Base-by-base conservation (phyloP, 345 rosid species). In the Aegle marmelos region DNA sequence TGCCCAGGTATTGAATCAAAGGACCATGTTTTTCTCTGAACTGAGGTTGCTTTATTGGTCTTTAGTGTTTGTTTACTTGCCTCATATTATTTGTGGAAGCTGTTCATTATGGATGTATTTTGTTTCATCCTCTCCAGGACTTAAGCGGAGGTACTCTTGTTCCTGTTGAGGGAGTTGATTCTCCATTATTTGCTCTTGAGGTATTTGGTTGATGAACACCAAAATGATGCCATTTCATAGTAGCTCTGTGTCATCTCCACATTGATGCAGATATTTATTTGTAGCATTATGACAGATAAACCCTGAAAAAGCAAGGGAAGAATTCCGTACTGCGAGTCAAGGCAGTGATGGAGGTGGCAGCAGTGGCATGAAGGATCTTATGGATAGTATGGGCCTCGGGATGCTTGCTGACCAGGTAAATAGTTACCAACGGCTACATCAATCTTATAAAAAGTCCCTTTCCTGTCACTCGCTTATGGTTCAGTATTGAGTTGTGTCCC, bases 321-420 rank as follows among this genome's bases (percentile, higher is more conserved):
- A 91, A n/a, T 81, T 90, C 28, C 83, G 53, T 31, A 60, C 73
- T 36, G 87, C 83, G 33, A 79, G 78, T 80, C 89, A 85, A 71
- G 78, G 80, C 16, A 64, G 70, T 68, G 88, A 83, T 19, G 83
- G 84, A 41, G 71, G 70, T 63, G 87, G 83, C 16, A 82, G 84
- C 33, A 50, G 71, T 74, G 90, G 89, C 65, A 81, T 89, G 65
- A 90, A 90, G 80, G 88, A 87, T 80, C 68, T 93, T 36, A 87
- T 92, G 93, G 87, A 88, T 45, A 86, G 92, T 82, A 88, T 90
- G 93, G 94, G 98, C 82, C 90, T 93, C 22, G 93, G 95, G 37
- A 83, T 85, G 90, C 85, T 92, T 82, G 89, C 88, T n/a, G 86
- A 91, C 75, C 91, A 88, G 98, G 97, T 93, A 66, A 76, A 66